Conservation (phyloP, 805 yeast species). For the Kuraishia floccosa region DNA sequence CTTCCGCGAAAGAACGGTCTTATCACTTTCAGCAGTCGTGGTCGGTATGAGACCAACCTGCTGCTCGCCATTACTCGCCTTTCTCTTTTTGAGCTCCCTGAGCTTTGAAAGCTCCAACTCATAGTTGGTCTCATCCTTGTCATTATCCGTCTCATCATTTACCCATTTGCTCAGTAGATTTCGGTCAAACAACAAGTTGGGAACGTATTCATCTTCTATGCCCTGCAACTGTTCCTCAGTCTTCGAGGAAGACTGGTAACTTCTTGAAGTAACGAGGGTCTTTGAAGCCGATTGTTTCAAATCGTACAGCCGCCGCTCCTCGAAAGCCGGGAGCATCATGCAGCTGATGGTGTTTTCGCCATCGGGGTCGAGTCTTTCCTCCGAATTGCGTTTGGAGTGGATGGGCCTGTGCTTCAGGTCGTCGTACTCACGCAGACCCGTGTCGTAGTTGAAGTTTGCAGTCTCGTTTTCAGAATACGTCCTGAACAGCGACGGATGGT, state of each 20-base stretch:
- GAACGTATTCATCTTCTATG: constrained; percentile 71
- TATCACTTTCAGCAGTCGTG: too few relatives aligned
- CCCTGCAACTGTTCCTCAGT: too few relatives aligned
- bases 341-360: not conserved
- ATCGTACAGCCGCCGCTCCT: too few relatives aligned
- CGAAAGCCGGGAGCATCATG: too few relatives aligned
- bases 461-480: constrained; percentile 60
- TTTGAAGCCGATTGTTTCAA: too few relatives aligned
- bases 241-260: too few relatives aligned
- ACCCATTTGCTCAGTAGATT: constrained; percentile 38
- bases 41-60: too few relatives aligned
- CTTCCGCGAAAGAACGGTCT: too few relatives aligned
- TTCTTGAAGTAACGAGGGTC: too few relatives aligned
- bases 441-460: constrained; percentile 40
- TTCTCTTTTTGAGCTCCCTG: constrained; percentile 1
- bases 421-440: constrained; percentile 43
- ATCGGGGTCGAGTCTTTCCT: too few relatives aligned
- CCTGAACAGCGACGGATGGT: constrained; percentile 35
- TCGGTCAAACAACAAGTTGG: constrained; percentile 55
- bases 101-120: constrained; percentile 1
- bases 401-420: constrained; percentile 40
- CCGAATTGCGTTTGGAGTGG: constrained; percentile 3
- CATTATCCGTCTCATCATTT: constrained; percentile 9
- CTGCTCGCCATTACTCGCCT: too few relatives aligned
- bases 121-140: constrained; percentile 3